Evolutionary conservation across 148 eudicot genomes (phyloP), one percentile per base, ranked within the genome.

Genomic region (Heliosperma pusillum): DNA sequence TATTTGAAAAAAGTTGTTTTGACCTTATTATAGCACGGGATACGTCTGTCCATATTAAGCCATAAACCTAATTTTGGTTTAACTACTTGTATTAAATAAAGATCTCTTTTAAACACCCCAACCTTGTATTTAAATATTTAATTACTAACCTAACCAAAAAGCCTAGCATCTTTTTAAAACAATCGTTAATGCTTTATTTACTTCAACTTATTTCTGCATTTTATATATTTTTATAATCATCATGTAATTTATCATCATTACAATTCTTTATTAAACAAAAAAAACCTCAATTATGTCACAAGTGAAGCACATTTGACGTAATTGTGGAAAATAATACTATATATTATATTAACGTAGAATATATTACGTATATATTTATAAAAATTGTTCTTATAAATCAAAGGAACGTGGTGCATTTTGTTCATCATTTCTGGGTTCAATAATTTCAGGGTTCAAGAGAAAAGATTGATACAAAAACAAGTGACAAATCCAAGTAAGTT

Each of bases 61-160:
- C 71, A 69, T 45, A 69, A 3, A 69, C 57, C 71, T 69, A 69
- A 69, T 21, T 22, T 45, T 44, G 56, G 71, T 45, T 65, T 21
- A 69, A 67, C 12, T 12, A 26, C 20, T 55, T 2, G 21, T 55
- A 57, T 57, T 21, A 20, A 53, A 11, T 17, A 53, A 5, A 59
- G 20, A 59, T n/a, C 3, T 59, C 13, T 21, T 10, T 8, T 40
- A 19, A 66, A 19, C 50, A 66, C 69, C 11, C 45, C 25, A 16
- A 36, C 12, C 45, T 66, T n/a, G 22, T 36, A 8, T 7, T 40
- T 3, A 40, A 19, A 3, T 44, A 15, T 12, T 50, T 7, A 50
- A 50, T 21, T 45, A 53, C 71, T 45, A 8, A 44, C 71, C 71
- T 44, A 44, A 69, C 56, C 27, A 21, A 69, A 68, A 69, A 40